Evolutionary conservation across 2,329 filamentous ascomycete genomes (phyloP).

Genomic region (Pseudogymnoascus sp.): DNA sequence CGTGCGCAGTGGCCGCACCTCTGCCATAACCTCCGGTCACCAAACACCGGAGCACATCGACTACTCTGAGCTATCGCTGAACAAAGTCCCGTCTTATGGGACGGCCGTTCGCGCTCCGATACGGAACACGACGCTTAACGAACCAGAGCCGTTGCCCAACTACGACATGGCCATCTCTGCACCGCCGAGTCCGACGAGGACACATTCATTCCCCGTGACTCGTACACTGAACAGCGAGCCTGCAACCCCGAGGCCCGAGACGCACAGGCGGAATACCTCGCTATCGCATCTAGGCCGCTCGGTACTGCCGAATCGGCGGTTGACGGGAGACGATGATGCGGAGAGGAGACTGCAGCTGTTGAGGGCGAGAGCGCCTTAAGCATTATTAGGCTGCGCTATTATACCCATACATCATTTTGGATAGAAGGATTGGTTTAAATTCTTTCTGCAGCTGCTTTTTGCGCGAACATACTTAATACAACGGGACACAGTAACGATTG

Average conservation of each 20-base stretch:
- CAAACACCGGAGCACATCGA: constrained; percentile 51
- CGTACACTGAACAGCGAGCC: neutral
- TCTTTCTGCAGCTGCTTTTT: neutral
- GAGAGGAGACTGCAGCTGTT: constrained; percentile 23
- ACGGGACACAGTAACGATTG: neutral
- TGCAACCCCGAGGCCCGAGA: constrained; percentile 13
- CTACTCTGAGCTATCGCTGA: constrained; percentile 39
- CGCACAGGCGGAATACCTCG: constrained; percentile 5
- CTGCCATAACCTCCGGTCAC: constrained; percentile 36
- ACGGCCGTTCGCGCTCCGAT: constrained; percentile 63
- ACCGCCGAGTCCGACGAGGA: constrained; percentile 31
- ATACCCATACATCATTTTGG: neutral
- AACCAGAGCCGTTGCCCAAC: constrained; percentile 50
- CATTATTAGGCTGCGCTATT: neutral
- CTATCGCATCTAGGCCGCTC: constrained; percentile 25
- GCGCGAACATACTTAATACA: neutral
- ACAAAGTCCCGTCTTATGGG: constrained; percentile 68
- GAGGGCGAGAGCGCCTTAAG: neutral
- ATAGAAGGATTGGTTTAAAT: neutral
- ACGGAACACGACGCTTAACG: constrained; percentile 39
- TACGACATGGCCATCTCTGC: constrained; percentile 55
- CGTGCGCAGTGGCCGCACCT: constrained; percentile 33
- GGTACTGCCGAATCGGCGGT: constrained; percentile 16
- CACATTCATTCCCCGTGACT: constrained; percentile 14
- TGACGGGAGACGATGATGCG: constrained; percentile 21